phyloP scores from a whole-genome alignment of 2,329 filamentous ascomycete genomes.

The Trichoderma harzianum region DNA sequence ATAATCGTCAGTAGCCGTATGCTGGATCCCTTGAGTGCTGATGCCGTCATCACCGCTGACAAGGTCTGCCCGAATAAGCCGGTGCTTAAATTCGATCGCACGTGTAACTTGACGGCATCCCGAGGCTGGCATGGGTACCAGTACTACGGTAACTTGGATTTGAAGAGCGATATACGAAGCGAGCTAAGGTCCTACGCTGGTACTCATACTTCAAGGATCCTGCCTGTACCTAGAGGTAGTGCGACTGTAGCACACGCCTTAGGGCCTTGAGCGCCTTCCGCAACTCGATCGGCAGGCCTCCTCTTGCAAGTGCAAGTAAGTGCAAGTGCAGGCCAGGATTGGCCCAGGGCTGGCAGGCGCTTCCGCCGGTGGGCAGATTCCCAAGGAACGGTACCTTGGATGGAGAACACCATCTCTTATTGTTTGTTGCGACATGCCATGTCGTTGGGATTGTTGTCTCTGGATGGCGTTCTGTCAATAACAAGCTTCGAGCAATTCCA shows the following conservation, averaged over 20 bases:
- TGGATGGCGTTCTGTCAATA: background rate
- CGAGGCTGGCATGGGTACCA: background rate
- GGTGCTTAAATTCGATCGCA: background rate
- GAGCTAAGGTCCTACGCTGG: background rate
- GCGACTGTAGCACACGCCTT: background rate
- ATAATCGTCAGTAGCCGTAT: background rate
- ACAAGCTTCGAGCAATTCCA: background rate
- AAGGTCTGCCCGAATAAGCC: slow-evolving; percentile 5
- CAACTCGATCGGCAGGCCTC: background rate
- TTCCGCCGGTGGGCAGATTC: background rate
- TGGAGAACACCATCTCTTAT: background rate
- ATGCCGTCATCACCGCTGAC: slow-evolving; percentile 8
- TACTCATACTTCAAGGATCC: background rate
- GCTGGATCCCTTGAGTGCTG: background rate
- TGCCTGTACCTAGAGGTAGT: background rate
- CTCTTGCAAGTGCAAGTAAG: background rate
- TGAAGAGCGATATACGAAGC: background rate
- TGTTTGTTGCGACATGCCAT: background rate
- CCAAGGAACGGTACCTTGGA: background rate
- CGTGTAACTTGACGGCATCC: background rate
- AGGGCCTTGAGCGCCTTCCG: slow-evolving; percentile 1
- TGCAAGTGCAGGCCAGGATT: background rate
- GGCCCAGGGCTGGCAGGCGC: background rate
- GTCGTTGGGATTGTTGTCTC: background rate
- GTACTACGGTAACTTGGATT: background rate